Evolutionary conservation across 2,329 filamentous ascomycete genomes (phyloP), one percentile per base, ranked within the genome.

Genomic region (Botrytis medusae): DNA sequence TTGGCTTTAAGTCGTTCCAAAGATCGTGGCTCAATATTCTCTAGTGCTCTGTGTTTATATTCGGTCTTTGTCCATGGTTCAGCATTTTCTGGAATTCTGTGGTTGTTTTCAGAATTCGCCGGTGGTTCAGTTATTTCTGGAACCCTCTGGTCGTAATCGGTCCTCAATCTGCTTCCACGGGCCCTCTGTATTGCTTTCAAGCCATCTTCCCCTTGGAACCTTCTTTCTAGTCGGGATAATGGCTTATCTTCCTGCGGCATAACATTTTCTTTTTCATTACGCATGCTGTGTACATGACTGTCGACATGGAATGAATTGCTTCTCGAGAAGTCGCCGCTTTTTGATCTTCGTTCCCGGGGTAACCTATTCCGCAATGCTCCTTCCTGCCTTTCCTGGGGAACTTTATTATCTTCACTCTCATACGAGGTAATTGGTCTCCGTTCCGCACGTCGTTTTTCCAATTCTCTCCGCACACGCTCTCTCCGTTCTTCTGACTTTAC

Each of bases 161-260:
- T 40, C 16, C 65, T 57, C 46, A 37, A 32, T 44, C 71, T 69
- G 20, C 69, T 70, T n/a, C 70, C 51, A 6, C 65, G 51, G 25
- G 64, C 71, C 40, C 65, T 63, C 65, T 73, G 64, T 48, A 73
- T 63, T 18, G 64, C 34, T 20, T 54, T 51, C 12, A 69, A 40
- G 9, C 59, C 71, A 32, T 73, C 71, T 40, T 70, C 34, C 7
- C 57, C 46, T n/a, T 69, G 65, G 20, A 40, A 69, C 25, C 71
- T 69, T 34, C 44, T 77, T 68, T 79, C 77, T 48, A 72, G 34
- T 25, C 71, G 71, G 5, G 71, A 72, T 10, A 72, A 32, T 8
- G 71, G 70, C 10, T 57, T 67, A 20, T 67, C 70, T 34, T 44
- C 46, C 37, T 46, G 61, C 18, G 70, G 71, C 40, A 22, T 20